These are phyloP conservation scores for Taiozyma onychis DNA, from an alignment of 1,139 yeast genomes.

Conservation along the genomic window DNA sequence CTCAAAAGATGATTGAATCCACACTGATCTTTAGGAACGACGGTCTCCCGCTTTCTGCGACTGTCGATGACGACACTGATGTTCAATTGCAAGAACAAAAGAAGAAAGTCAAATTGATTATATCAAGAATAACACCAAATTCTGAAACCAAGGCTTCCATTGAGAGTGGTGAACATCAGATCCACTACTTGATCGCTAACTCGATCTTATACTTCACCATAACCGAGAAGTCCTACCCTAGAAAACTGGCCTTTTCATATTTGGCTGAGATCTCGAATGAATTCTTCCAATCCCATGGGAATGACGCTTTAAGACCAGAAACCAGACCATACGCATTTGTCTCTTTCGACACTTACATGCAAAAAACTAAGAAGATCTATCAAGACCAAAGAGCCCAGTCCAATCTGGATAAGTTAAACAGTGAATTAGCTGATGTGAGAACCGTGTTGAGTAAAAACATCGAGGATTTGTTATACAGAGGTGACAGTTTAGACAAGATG, in stretches of 20 bases:
- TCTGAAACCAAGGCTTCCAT: constrained; percentile 85
- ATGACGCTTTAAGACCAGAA: constrained; percentile 54
- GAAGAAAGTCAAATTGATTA: constrained; percentile 74
- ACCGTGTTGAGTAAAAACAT: constrained; percentile 94
- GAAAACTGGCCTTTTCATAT: constrained; percentile 85
- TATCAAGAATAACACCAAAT: constrained; percentile 70
- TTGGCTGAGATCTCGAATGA: constrained; percentile 77
- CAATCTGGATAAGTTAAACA: constrained; percentile 78
- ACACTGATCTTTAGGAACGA: constrained; percentile 68
- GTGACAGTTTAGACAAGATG: constrained; percentile 91
- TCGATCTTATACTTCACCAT: constrained; percentile 72
- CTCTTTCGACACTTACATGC: constrained; percentile 76
- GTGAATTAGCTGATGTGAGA: constrained; percentile 88
- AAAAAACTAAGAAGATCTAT: constrained; percentile 82
- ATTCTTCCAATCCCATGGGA: constrained; percentile 74
- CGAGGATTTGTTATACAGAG: constrained; percentile 89
- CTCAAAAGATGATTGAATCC: constrained; percentile 58
- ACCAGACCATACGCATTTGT: constrained; percentile 89
- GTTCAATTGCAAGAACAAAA: constrained; percentile 64
- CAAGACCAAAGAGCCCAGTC: constrained; percentile 89
- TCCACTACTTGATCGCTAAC: constrained; percentile 66
- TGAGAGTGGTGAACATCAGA: constrained; percentile 68
- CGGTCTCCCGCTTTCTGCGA: constrained; percentile 88
- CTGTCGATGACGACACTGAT: constrained; percentile 76
- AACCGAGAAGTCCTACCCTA: constrained; percentile 73